Conservation (phyloP, 352 stramenopile species). For the Pythium coloratum region DNA sequence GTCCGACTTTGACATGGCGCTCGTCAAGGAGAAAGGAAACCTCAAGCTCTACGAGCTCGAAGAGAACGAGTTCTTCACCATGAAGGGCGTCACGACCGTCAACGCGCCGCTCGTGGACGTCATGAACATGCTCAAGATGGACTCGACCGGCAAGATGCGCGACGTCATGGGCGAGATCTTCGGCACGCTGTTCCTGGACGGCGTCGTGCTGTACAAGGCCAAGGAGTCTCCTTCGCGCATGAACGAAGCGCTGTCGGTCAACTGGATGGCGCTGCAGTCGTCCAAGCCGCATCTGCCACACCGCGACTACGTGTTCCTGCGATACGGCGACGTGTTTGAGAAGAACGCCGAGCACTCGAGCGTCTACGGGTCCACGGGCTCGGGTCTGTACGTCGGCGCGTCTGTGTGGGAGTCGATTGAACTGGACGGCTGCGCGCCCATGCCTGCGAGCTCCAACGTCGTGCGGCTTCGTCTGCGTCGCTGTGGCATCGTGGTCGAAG, state of each 20-base stretch:
- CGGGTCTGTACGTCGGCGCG: slow-evolving; percentile 68
- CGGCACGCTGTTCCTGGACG: slow-evolving; percentile 80
- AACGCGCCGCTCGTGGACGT: slow-evolving; percentile 74
- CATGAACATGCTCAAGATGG: slow-evolving; percentile 81
- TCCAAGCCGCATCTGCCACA: slow-evolving; percentile 83
- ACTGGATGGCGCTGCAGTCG: slow-evolving; percentile 80
- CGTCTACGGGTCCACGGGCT: slow-evolving; percentile 57
- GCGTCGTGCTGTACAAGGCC: slow-evolving; percentile 67
- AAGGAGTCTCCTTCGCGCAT: slow-evolving; percentile 48
- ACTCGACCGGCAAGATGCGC: slow-evolving; percentile 58
- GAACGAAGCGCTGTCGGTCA: slow-evolving; percentile 74
- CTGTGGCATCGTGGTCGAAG: slow-evolving; percentile 80
- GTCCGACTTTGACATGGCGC: slow-evolving; percentile 75
- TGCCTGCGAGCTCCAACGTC: slow-evolving; percentile 77
- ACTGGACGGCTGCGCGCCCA: slow-evolving; percentile 68
- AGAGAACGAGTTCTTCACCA: slow-evolving; percentile 86
- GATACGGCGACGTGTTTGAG: slow-evolving; percentile 79
- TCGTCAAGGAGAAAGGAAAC: slow-evolving; percentile 68
- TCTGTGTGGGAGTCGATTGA: slow-evolving; percentile 87
- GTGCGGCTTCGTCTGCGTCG: slow-evolving; percentile 77
- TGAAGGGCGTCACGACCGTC: slow-evolving; percentile 77
- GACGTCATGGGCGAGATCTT: slow-evolving; percentile 85
- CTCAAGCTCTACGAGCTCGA: slow-evolving; percentile 77
- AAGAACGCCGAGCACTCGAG: slow-evolving; percentile 60
- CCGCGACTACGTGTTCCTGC: slow-evolving; percentile 87